Evolutionary conservation across 768 basidiomycete species (phyloP).

Genomic region (Boletus huronensis): DNA sequence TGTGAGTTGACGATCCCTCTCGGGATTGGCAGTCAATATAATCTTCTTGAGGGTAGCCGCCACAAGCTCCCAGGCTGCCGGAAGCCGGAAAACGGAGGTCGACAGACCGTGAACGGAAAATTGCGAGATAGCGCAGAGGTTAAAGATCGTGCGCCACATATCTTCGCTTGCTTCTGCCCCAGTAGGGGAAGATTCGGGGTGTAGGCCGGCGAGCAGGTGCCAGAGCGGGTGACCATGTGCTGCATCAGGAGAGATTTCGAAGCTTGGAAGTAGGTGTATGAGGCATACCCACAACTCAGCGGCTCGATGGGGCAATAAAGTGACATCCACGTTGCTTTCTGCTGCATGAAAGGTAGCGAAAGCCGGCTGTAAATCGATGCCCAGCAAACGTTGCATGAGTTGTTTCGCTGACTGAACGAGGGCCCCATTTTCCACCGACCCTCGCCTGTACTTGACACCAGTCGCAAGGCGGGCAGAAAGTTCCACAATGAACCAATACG

Average conservation of each 20-base stretch:
- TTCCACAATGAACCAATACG: constrained; percentile 68
- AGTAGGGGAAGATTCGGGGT: constrained; percentile 32
- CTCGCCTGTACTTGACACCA: constrained; percentile 26
- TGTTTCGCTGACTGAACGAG: constrained; percentile 31
- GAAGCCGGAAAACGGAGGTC: constrained; percentile 38
- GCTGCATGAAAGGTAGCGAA: constrained; percentile 19
- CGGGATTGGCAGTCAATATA: constrained; percentile 47
- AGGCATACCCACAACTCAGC: constrained; percentile 76
- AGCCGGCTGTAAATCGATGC: constrained; percentile 43
- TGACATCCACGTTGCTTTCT: constrained; percentile 30
- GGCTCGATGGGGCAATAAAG: constrained; percentile 39
- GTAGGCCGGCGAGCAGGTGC: constrained; percentile 37
- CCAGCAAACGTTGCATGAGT: constrained; percentile 51
- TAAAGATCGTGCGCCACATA: constrained; percentile 69
- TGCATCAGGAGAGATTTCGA: constrained; percentile 14
- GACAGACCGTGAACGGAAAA: constrained; percentile 59
- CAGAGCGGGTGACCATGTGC: constrained; percentile 41
- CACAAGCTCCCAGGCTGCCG: constrained; percentile 66
- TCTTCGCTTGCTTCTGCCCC: constrained; percentile 54
- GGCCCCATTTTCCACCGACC: constrained; percentile 23
- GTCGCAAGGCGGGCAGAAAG: constrained; percentile 40
- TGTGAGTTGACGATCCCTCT: constrained; percentile 39
- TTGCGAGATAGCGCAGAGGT: constrained; percentile 72
- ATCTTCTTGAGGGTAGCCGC: constrained; percentile 55
- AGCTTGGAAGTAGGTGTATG: constrained; percentile 49